phyloP scores from a whole-genome alignment of 768 basidiomycete genomes.

The Coprinopsis marcescibilis region DNA sequence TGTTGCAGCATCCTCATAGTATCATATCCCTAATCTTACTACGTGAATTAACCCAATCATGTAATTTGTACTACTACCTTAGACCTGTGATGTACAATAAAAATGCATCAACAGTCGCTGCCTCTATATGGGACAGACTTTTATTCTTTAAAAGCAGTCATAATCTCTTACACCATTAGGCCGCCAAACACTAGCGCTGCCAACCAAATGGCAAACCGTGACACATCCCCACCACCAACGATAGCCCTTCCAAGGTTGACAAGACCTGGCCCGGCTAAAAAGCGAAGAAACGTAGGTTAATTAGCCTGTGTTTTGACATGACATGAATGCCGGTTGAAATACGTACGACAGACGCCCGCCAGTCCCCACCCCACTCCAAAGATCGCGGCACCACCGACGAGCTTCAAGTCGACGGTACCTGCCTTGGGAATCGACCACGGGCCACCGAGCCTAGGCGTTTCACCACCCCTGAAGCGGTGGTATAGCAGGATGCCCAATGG shows the following conservation, averaged over 20 bases:
- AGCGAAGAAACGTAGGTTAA: constrained; percentile 1
- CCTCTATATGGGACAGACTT: no score
- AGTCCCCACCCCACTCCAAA: constrained; percentile 64
- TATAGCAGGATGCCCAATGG: constrained; percentile 42
- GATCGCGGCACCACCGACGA: constrained; percentile 45
- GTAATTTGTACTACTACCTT: constrained; percentile 5
- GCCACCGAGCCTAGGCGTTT: constrained; percentile 38
- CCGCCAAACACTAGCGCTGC: constrained; percentile 35
- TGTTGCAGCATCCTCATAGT: constrained; percentile 18
- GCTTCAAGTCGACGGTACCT: constrained; percentile 35
- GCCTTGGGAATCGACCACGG: constrained; percentile 35
- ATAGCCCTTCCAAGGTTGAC: constrained; percentile 54
- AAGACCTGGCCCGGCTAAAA: constrained; percentile 53
- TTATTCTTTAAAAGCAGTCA: no score
- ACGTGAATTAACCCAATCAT: neutral
- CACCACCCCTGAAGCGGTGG: constrained; percentile 31
- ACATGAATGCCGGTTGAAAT: neutral
- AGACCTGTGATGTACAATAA: constrained; percentile 2
- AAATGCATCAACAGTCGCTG: no score
- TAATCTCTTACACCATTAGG: constrained; percentile 25
- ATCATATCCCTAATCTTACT: neutral
- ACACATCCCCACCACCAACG: constrained; percentile 21
- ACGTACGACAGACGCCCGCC: constrained; percentile 57
- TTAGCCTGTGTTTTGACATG: constrained; percentile 8
- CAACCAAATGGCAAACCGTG: constrained; percentile 37